Conservation (phyloP, 2,329 filamentous ascomycete species). For the Spiromastix sp. region DNA sequence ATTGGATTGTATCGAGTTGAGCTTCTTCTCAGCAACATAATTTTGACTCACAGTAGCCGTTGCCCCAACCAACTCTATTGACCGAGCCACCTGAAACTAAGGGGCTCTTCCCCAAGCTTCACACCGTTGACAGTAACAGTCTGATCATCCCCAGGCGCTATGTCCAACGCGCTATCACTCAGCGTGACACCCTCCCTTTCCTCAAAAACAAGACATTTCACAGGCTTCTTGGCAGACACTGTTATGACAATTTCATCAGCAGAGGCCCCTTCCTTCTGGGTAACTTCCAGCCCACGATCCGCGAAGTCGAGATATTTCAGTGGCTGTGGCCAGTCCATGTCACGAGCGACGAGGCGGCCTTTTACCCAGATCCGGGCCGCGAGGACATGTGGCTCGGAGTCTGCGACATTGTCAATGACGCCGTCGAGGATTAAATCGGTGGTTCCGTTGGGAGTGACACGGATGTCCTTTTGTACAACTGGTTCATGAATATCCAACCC, state of each 20-base stretch:
- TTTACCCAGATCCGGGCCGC: slow-evolving; percentile 21
- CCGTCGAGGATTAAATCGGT: slow-evolving; percentile 41
- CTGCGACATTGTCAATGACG: slow-evolving; percentile 38
- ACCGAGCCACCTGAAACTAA: too few species aligned
- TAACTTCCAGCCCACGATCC: slow-evolving; percentile 39
- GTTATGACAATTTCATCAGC: slow-evolving; percentile 25
- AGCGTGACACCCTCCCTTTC: slow-evolving; percentile 44
- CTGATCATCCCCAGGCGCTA: slow-evolving; percentile 50
- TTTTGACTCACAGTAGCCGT: too few species aligned
- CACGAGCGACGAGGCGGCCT: slow-evolving; percentile 47
- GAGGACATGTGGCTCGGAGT: slow-evolving; percentile 47
- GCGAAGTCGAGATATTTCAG: slow-evolving; percentile 53
- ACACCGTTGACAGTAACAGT: slow-evolving; percentile 20
- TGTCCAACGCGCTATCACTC: slow-evolving; percentile 47
- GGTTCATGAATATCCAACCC: slow-evolving; percentile 45
- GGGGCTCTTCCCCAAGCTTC: slow-evolving; percentile 13
- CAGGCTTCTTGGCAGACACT: slow-evolving; percentile 42
- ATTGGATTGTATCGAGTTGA: too few species aligned
- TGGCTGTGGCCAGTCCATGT: slow-evolving; percentile 62
- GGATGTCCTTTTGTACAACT: slow-evolving; percentile 38
- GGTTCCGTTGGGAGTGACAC: slow-evolving; percentile 44
- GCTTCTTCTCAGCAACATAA: too few species aligned
- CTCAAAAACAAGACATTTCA: slow-evolving; percentile 52
- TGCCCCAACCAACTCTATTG: too few species aligned
- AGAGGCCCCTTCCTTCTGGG: slow-evolving; percentile 23